Conservation (phyloP, 805 yeast genomes). For the Yueomyces sp. region DNA sequence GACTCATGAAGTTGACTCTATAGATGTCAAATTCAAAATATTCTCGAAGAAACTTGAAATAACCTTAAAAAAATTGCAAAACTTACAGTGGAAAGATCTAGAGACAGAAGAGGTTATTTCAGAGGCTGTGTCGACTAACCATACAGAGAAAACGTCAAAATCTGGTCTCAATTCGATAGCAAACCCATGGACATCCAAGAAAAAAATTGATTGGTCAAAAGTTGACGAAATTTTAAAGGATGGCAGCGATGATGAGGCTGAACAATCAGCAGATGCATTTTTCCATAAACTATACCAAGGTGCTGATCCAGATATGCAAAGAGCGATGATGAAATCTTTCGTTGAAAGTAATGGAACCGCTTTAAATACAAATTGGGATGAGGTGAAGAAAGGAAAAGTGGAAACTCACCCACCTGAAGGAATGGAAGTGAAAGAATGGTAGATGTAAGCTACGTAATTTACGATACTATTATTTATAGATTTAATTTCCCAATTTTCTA, state of each 20-base stretch:
- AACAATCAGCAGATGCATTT: slow-evolving; percentile 47
- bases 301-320: slow-evolving; percentile 74
- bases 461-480: not conserved
- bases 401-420: slow-evolving; percentile 69
- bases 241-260: slow-evolving; percentile 32
- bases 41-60: slow-evolving; percentile 69
- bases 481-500: not conserved
- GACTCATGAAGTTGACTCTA: slow-evolving; percentile 35
- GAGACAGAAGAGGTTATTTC: slow-evolving; percentile 7
- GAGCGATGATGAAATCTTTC: slow-evolving; percentile 96
- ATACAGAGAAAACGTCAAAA: not conserved
- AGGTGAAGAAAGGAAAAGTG: slow-evolving; percentile 53
- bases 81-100: slow-evolving; percentile 41
- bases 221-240: slow-evolving; percentile 33
- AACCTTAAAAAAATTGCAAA: slow-evolving; percentile 33
- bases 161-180: not conserved
- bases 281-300: slow-evolving; percentile 61
- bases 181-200: slow-evolving; percentile 56
- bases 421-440: slow-evolving; percentile 46
- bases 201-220: slow-evolving; percentile 57
- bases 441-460: not conserved
- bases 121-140: not conserved
- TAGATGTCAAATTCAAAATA: slow-evolving; percentile 33
- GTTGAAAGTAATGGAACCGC: slow-evolving; percentile 92
- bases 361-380: slow-evolving; percentile 85